Conservation (phyloP, 1,284 basidiomycete genomes). For the Rhodotorula sp. region DNA sequence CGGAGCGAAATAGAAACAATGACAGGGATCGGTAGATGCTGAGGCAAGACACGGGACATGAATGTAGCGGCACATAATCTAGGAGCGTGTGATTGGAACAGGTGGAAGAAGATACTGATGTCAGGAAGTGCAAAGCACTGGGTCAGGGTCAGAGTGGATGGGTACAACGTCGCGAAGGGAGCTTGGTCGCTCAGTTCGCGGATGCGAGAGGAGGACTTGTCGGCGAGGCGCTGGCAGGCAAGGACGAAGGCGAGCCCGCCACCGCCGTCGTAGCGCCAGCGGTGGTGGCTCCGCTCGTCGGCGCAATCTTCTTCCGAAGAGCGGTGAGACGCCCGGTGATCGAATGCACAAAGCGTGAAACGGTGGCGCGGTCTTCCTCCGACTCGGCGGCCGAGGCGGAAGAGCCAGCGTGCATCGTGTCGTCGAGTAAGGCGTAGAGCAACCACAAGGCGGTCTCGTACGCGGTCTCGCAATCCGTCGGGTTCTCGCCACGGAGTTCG, state of each 20-base stretch:
- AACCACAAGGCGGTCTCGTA: conserved; percentile 95
- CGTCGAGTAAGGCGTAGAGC: conserved; percentile 84
- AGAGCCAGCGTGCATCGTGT: conserved; percentile 70
- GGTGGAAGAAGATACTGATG: background rate
- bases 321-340: conserved; percentile 34
- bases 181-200: no score
- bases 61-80: no score
- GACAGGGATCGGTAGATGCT: no score
- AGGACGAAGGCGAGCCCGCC: background rate
- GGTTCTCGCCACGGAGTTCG: conserved; percentile 79
- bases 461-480: conserved; percentile 74
- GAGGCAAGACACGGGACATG: no score
- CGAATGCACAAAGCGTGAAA: conserved; percentile 60
- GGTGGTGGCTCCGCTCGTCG: background rate
- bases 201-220: background rate
- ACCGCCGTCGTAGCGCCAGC: background rate
- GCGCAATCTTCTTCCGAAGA: conserved; percentile 32
- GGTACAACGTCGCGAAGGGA: no score
- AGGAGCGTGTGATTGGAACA: background rate
- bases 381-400: conserved; percentile 52
- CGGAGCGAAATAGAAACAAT: no score
- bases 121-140: no score
- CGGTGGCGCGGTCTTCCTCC: conserved; percentile 76
- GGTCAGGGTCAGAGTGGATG: no score
- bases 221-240: background rate